These are phyloP conservation scores for Tricholoma saponaceum DNA, from an alignment of 768 basidiomycete genomes.

Conservation along the genomic window DNA sequence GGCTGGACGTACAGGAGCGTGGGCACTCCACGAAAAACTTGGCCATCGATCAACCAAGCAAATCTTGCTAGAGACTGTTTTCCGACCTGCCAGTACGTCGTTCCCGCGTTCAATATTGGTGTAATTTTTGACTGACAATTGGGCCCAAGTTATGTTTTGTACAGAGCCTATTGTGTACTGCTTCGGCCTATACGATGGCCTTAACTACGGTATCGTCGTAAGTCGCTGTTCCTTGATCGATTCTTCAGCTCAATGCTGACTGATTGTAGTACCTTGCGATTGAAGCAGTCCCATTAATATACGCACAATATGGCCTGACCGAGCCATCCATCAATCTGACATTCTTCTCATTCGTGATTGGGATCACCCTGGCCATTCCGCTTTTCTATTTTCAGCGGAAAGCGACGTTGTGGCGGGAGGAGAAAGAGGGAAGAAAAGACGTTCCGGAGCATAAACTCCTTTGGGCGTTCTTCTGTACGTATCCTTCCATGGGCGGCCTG, in stretches of 20 bases:
- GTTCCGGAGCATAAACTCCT: conserved; percentile 19
- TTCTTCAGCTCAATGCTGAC: too few relatives aligned
- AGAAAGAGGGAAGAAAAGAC: conserved; percentile 11
- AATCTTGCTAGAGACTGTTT: conserved; percentile 14
- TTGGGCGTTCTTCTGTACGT: conserved; percentile 16
- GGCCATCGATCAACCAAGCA: conserved; percentile 12
- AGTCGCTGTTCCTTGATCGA: background rate
- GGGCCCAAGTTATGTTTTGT: conserved; percentile 15
- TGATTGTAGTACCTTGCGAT: conserved; percentile 16
- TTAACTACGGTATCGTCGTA: conserved; percentile 21
- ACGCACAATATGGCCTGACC: conserved; percentile 13
- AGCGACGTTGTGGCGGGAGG: conserved; percentile 16
- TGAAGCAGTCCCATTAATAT: conserved; percentile 18
- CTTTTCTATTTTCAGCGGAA: conserved; percentile 16
- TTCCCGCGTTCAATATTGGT: background rate
- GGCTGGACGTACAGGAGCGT: conserved; percentile 10
- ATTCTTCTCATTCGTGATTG: conserved; percentile 13
- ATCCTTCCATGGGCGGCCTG: background rate
- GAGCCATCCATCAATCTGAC: conserved; percentile 14
- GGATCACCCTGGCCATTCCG: conserved; percentile 15
- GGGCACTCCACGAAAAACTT: conserved; percentile 15
- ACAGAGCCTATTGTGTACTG: conserved; percentile 22
- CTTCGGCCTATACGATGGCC: conserved; percentile 18
- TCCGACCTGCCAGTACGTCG: conserved; percentile 16
- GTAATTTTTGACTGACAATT: background rate